Evolutionary conservation across 352 stramenopile genomes (phyloP).

Genomic region (Phytopythium ostracodes): DNA sequence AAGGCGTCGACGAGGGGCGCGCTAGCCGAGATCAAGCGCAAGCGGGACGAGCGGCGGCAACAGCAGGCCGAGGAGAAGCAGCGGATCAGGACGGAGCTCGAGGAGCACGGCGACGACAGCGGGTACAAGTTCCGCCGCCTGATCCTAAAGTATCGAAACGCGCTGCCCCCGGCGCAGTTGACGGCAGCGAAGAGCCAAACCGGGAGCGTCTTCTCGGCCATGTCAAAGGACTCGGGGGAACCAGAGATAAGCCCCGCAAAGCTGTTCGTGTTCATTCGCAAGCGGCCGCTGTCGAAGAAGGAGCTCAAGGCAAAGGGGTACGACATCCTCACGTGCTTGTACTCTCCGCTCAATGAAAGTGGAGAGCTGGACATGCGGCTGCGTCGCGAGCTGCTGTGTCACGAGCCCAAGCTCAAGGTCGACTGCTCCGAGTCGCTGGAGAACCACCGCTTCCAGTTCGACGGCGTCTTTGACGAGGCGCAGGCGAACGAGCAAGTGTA

Average conservation of each 20-base stretch:
- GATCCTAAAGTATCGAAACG: constrained; percentile 52
- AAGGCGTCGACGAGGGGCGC: constrained; percentile 51
- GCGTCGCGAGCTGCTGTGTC: constrained; percentile 51
- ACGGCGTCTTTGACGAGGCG: constrained; percentile 91
- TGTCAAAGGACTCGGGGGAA: not conserved
- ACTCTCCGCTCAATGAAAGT: not conserved
- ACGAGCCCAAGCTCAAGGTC: constrained; percentile 72
- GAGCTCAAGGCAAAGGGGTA: constrained; percentile 66
- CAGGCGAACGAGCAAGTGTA: constrained; percentile 92
- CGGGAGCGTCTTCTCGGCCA: not conserved
- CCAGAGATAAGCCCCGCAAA: constrained; percentile 9
- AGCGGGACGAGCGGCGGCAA: constrained; percentile 53
- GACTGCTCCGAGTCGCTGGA: constrained; percentile 66
- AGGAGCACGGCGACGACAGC: constrained; percentile 62
- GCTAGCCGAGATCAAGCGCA: constrained; percentile 66
- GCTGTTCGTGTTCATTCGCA: constrained; percentile 66
- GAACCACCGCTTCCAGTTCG: constrained; percentile 70
- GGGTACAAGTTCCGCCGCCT: constrained; percentile 75
- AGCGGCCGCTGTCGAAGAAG: constrained; percentile 61
- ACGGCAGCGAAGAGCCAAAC: not conserved
- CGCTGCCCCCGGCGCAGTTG: constrained; percentile 29
- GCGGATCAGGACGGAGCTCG: constrained; percentile 55
- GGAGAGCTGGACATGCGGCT: constrained; percentile 10
- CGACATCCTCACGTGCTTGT: constrained; percentile 57
- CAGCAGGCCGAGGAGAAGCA: constrained; percentile 63